Conservation (phyloP, 306 rosid genomes). For the Trifolium pratense region DNA sequence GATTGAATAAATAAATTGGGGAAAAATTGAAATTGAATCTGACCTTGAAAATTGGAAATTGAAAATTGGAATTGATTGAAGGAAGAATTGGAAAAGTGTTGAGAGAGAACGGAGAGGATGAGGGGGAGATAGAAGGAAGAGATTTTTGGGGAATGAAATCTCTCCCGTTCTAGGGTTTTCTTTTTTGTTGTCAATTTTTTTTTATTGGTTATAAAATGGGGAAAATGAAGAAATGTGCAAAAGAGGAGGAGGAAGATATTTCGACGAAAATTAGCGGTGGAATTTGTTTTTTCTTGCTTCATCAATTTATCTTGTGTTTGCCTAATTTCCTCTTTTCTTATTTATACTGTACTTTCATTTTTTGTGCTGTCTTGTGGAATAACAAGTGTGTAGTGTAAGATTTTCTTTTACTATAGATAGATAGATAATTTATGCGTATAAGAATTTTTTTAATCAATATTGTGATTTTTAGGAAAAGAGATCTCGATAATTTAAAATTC, state of each 20-base stretch:
- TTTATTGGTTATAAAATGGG: conserved; percentile 25
- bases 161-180: conserved; percentile 59
- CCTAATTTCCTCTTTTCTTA: no score
- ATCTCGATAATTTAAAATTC: no score
- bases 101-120: conserved; percentile 7
- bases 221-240: neutral
- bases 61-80: neutral
- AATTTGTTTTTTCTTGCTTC: neutral
- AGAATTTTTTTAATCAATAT: no score
- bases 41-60: conserved; percentile 27
- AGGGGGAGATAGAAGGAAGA: conserved; percentile 46
- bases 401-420: no score
- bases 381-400: no score
- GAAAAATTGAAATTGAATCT: neutral
- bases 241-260: conserved; percentile 31
- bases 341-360: no score
- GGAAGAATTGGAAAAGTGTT: conserved; percentile 4
- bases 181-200: neutral
- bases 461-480: no score
- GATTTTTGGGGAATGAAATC: conserved; percentile 45
- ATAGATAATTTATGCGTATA: no score
- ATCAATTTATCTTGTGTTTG: no score
- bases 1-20: neutral
- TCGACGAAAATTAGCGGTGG: conserved; percentile 31
- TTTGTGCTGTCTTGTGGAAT: no score